Evolutionary conservation across 768 basidiomycete species (phyloP).

Genomic region (Rhizopogon sp.): DNA sequence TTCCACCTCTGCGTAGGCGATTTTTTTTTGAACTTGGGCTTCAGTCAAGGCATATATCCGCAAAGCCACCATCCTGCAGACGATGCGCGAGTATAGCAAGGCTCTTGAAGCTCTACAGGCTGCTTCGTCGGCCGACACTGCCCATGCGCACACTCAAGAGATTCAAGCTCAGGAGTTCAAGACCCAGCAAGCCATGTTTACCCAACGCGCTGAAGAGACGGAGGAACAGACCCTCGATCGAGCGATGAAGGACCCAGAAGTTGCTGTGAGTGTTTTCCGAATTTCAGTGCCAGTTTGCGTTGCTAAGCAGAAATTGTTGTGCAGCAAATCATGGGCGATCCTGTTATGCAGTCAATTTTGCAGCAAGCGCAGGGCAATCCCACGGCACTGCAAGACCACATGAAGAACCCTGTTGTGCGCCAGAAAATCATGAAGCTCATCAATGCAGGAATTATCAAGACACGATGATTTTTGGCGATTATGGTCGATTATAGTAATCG

Average conservation of each 20-base stretch:
- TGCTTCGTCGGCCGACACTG: conserved; percentile 74
- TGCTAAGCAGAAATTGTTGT: conserved; percentile 4
- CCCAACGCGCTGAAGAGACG: conserved; percentile 75
- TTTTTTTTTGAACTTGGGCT: not conserved
- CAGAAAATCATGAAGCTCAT: conserved; percentile 86
- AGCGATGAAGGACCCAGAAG: conserved; percentile 97
- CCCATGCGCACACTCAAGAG: conserved; percentile 78
- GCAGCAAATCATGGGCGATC: conserved; percentile 82
- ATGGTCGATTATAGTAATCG: too few relatives aligned
- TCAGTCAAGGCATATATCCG: conserved; percentile 91
- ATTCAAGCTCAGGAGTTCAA: conserved; percentile 79
- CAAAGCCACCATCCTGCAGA: conserved; percentile 77
- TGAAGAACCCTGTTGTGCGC: conserved; percentile 85
- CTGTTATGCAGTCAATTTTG: conserved; percentile 91
- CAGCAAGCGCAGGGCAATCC: conserved; percentile 93
- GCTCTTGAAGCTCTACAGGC: conserved; percentile 80
- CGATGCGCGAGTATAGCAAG: conserved; percentile 89
- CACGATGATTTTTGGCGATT: conserved; percentile 42
- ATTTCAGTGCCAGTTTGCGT: not conserved
- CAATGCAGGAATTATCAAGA: conserved; percentile 91
- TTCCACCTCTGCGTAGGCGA: not conserved
- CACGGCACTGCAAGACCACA: conserved; percentile 86
- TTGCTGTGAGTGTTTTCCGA: conserved; percentile 57
- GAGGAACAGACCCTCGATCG: conserved; percentile 91
- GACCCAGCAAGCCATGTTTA: conserved; percentile 72